Evolutionary conservation across 177 flowering plant species (phyloP), one percentile per base, ranked within the genome.

Genomic region (Tripterygium wilfordii): DNA sequence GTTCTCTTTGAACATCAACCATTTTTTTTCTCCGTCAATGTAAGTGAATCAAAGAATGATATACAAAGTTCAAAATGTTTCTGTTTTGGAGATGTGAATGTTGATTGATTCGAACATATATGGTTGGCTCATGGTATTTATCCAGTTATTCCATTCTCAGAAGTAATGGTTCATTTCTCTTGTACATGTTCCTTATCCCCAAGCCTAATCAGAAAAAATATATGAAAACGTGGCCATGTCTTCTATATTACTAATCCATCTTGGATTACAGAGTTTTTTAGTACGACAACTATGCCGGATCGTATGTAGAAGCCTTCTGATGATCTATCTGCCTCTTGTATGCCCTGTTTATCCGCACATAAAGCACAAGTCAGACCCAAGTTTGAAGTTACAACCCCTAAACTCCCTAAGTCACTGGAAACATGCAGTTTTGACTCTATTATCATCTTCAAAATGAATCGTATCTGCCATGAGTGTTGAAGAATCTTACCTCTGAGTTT

Each of bases 311-410:
- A 90, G 25, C 96, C 97, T 42, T 90, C 94, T 9, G 77, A 69
- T 32, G 97, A 57, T 68, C 91, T 80, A 17, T 90, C 94, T 14
- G 88, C 97, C 70, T 90, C 97, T 73, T 84, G 85, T 38, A 87
- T 56, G 13, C 88, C 90, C 98, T 91, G 72, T 68, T 67, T 37
- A 48, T 19, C 29, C 23, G 38, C 22, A 13, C 10, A 12, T 35
- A 9, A 29, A 8, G 1, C 20, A 9, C 13, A 37, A 24, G 8
- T 36, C 42, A 38, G 20, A 15, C 32, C n/a, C n/a, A n/a, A 49
- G 12, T 15, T 49, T 4, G 23, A 4, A 30, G 7, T 19, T 15
- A 10, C 15, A 46, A 38, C 5, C n/a, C n/a, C n/a, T n/a, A n/a
- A n/a, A n/a, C n/a, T n/a, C n/a, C n/a, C n/a, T n/a, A n/a, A n/a